Conservation (phyloP, 2,329 filamentous ascomycete genomes). For the Setomelanomma holmii region DNA sequence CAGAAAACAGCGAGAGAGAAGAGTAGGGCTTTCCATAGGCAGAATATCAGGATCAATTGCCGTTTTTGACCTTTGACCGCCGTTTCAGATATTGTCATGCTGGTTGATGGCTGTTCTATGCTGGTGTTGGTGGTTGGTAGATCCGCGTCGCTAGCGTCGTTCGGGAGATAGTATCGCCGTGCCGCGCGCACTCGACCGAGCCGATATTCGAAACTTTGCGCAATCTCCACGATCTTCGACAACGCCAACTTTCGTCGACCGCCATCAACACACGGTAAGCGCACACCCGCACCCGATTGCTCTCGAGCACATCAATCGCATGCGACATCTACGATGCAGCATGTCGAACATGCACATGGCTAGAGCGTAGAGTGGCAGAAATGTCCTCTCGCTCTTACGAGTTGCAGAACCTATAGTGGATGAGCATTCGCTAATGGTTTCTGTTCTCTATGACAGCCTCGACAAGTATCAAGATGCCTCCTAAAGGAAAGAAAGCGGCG, state of each 20-base stretch:
- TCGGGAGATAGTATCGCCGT: slow-evolving; percentile 16
- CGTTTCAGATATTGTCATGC: background rate
- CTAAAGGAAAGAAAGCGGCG: slow-evolving; percentile 99
- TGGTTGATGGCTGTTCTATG: slow-evolving; percentile 1
- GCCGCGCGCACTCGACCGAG: slow-evolving; percentile 29
- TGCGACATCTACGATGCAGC: slow-evolving; percentile 33
- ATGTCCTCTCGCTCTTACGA: slow-evolving; percentile 49
- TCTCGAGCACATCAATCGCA: slow-evolving; percentile 43
- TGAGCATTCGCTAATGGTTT: slow-evolving; percentile 89
- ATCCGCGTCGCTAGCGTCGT: slow-evolving; percentile 17
- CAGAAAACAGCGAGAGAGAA: slow-evolving; percentile 66
- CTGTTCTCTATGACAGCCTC: slow-evolving; percentile 99
- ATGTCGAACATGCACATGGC: slow-evolving; percentile 47
- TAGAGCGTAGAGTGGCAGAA: slow-evolving; percentile 47
- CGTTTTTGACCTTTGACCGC: slow-evolving; percentile 1
- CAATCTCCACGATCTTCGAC: slow-evolving; percentile 28
- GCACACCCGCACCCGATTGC: slow-evolving; percentile 37
- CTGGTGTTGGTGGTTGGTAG: slow-evolving; percentile 6
- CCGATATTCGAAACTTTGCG: slow-evolving; percentile 21
- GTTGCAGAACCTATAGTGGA: slow-evolving; percentile 65
- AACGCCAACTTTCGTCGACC: slow-evolving; percentile 43
- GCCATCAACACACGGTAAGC: slow-evolving; percentile 48
- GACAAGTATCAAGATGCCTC: slow-evolving; percentile 53
- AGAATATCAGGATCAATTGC: slow-evolving; percentile 54
- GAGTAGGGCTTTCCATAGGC: slow-evolving; percentile 71